Evolutionary conservation across 208 protist genomes (phyloP), one percentile per base, ranked within the genome.

Genomic region (Zelonia costaricensis): DNA sequence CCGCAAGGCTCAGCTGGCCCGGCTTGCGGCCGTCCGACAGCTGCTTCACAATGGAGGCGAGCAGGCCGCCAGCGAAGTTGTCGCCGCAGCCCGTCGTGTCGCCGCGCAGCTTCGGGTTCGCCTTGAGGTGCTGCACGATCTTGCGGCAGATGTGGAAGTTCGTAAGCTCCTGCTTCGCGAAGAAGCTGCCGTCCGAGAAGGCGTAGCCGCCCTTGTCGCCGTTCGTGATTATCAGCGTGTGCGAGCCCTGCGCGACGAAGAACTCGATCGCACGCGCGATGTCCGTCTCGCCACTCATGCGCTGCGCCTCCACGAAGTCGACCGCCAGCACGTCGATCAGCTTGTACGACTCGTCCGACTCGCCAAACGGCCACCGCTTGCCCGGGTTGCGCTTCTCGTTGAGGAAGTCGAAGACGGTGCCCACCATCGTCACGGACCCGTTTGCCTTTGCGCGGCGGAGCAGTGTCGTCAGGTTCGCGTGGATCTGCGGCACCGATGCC

Each of bases 81-180:
- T 79, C 66, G 13, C 66, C 74, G 45, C 74, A 74, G 3, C 61
- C 74, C 16, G 62, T 74, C 30, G 65, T 73, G 66, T 74, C 65
- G 25, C 65, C 73, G 28, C 56, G 52, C 61, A 70, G 53, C 23
- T 47, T 20, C 28, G 63, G 65, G 55, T 78, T 66, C 18, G 59
- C 64, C 36, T 62, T 65, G 9, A 73, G 52, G 27, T 78, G 64
- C 38, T 65, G 15, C 22, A 57, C 47, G 2, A 70, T 33, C 25
- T 55, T 67, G 25, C 43, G 20, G 33, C 62, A 64, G 23, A 78
- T 62, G 13, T 43, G 36, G 33, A 74, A 73, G 40, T 48, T 44
- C 9, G 30, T 15, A 18, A 71, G 22, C 38, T 15, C 22, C 61
- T 65, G 42, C 62, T 63, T 59, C 57, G 51, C 38, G 56, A 75